Conservation (phyloP, 2,329 filamentous ascomycete species). For the Davidsoniella neocaledoniae region DNA sequence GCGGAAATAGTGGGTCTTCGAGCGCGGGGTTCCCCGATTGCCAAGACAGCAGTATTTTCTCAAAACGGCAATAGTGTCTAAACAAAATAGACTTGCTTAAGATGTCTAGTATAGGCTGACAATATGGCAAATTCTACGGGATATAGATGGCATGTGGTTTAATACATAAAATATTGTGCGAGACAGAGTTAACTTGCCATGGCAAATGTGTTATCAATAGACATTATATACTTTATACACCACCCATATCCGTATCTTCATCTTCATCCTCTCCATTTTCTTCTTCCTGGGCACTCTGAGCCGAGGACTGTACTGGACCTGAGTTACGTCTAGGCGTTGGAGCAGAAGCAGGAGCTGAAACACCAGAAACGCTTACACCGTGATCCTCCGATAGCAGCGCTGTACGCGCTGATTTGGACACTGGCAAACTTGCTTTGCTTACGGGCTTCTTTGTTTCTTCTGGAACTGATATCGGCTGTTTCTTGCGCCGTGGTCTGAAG, state of each 20-base stretch:
- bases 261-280: background rate
- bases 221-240: slow-evolving; percentile 4
- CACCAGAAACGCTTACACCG: slow-evolving; percentile 8
- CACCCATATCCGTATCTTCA: slow-evolving; percentile 7
- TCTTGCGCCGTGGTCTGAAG: slow-evolving; percentile 9
- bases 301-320: background rate
- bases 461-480: slow-evolving; percentile 2
- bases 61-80: background rate
- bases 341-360: background rate
- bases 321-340: background rate
- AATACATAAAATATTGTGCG: no score
- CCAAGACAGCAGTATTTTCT: background rate
- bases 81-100: background rate
- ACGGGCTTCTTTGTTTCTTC: background rate
- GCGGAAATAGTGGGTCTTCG: slow-evolving; percentile 6
- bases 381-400: slow-evolving; percentile 11
- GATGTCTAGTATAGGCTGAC: no score
- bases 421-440: slow-evolving; percentile 7
- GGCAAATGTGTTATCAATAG: background rate
- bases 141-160: no score
- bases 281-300: background rate
- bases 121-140: no score
- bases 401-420: slow-evolving; percentile 7
- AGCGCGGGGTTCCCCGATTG: slow-evolving; percentile 12
- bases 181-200: no score